phyloP scores from a whole-genome alignment of 805 yeast genomes.

The Huiozyma sinensis region DNA sequence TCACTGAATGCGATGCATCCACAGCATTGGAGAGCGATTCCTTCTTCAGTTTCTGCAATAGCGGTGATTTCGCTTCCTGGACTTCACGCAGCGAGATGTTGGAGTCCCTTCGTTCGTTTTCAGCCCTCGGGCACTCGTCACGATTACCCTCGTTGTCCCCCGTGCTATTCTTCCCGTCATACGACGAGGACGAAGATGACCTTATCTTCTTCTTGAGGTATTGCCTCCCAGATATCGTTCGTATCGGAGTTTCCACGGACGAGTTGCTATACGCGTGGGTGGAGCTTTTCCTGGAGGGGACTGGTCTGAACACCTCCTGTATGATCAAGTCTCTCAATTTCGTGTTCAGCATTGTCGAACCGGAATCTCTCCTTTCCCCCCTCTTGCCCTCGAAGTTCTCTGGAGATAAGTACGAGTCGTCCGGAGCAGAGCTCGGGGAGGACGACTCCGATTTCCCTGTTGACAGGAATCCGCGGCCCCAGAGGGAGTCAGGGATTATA shows the following conservation, averaged over 20 bases:
- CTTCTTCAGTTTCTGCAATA: conserved; percentile 15
- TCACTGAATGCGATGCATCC: conserved; percentile 22
- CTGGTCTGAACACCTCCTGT: conserved; percentile 51
- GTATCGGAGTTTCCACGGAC: conserved; percentile 4
- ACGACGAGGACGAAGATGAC: conserved; percentile 8
- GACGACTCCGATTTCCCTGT: conserved; percentile 37
- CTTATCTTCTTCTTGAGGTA: conserved; percentile 8
- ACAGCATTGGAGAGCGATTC: conserved; percentile 20
- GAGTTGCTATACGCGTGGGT: conserved; percentile 1
- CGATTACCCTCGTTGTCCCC: neutral
- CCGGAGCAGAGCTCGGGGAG: conserved; percentile 28
- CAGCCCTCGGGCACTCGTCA: neutral
- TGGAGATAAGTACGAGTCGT: conserved; percentile 14
- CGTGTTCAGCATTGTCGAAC: conserved; percentile 58
- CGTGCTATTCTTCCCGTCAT: neutral
- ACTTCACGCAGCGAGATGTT: conserved; percentile 13
- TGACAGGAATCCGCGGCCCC: conserved; percentile 22
- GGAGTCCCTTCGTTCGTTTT: conserved; percentile 11
- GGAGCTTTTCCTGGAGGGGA: conserved; percentile 6
- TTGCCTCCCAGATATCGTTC: conserved; percentile 8
- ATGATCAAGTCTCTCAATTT: conserved; percentile 60
- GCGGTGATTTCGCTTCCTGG: conserved; percentile 8
- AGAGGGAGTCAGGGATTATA: conserved; percentile 73
- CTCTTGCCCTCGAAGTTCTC: conserved; percentile 1
- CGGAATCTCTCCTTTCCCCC: conserved; percentile 15